Base-by-base conservation (phyloP, 2,329 filamentous ascomycete genomes). In the Alternaria angustiovoidea region DNA sequence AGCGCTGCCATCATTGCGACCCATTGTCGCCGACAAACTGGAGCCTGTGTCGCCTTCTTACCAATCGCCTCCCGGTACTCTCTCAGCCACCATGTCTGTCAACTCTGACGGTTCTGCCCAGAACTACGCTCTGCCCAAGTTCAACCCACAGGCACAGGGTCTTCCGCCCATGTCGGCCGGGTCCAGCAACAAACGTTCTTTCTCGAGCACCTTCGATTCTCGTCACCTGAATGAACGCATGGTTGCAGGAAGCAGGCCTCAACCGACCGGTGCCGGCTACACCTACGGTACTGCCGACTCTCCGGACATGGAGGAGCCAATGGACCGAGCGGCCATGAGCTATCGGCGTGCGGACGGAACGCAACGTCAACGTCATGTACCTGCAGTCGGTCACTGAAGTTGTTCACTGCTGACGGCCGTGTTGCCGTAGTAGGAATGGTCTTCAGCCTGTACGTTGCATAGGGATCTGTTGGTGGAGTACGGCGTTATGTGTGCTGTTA, bases 311-410 rank as follows among this genome's bases (percentile, higher is more conserved):
- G 79, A 80, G 56, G 79, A 80, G 51, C 65, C 75, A 48, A 71
- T 77, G 76, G 70, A 79, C 51, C 66, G 74, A 44, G 63, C 72
- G 56, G 72, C 77, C 53, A 82, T 83, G 81, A 79, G 75, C 62
- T 84, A 84, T 64, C 76, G 81, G 42, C 77, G 82, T 38, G 82
- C 82, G 41, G 81, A 83, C 62, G 82, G 82, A 54, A 80, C 78
- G 9, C 74, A 76, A 55, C 73, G 77, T 52, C 75, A 74, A 59
- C 72, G 77, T 54, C 75, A 73, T 41, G 71, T 79, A 12, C 77
- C 77, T 26, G 73, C 76, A 53, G 65, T 77, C n/a, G 69, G 65
- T 48, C 67, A 70, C 42, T 77, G 51, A 56, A 22, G 43, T 39
- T 54, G 49, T 62, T 46, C 44, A 32, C 49, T 55, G 44, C 51